A percentile compares a stretch with the other conserved stretches of the same genome.
phyloP scores from a whole-genome alignment of 345 rosid species.

The Boechera stricta region DNA sequence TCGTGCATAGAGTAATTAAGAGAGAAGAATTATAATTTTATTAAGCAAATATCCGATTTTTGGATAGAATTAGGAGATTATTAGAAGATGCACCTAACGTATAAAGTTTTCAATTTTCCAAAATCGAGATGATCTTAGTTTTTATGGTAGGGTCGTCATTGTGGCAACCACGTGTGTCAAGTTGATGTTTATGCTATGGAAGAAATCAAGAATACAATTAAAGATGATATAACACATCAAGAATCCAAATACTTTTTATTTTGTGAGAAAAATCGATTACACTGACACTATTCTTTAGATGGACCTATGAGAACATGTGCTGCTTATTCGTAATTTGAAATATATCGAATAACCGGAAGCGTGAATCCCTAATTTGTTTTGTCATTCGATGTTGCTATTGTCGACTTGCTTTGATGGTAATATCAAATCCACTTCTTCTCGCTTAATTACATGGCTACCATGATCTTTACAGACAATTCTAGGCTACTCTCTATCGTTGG shows the following conservation, averaged over 20 bases:
- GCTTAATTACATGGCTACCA: neutral
- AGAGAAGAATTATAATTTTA: neutral
- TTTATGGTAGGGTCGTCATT: constrained; percentile 51
- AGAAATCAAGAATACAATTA: constrained; percentile 18
- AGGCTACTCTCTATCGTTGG: neutral
- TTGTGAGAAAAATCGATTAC: constrained; percentile 26
- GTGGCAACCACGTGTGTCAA: constrained; percentile 55
- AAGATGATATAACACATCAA: constrained; percentile 38
- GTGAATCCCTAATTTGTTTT: neutral
- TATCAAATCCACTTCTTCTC: neutral
- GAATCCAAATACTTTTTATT: constrained; percentile 4
- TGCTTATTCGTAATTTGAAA: constrained; percentile 17
- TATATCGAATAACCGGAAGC: neutral
- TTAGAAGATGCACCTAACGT: constrained; percentile 59
- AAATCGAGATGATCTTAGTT: constrained; percentile 62
- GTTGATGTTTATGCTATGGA: constrained; percentile 54
- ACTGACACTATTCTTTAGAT: constrained; percentile 52
- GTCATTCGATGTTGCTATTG: constrained; percentile 1
- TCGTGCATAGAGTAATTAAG: constrained; percentile 31
- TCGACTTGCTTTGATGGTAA: neutral
- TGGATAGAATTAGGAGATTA: constrained; percentile 3
- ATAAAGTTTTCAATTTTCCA: constrained; percentile 68
- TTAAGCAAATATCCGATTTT: constrained; percentile 1
- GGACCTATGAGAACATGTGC: constrained; percentile 45
- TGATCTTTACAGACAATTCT: neutral